Percentiles rank a stretch among this genome's conserved stretches.
These are phyloP conservation scores for Diaporthe citriasiana DNA, from an alignment of 2,329 filamentous ascomycete species.

Conservation along the genomic window DNA sequence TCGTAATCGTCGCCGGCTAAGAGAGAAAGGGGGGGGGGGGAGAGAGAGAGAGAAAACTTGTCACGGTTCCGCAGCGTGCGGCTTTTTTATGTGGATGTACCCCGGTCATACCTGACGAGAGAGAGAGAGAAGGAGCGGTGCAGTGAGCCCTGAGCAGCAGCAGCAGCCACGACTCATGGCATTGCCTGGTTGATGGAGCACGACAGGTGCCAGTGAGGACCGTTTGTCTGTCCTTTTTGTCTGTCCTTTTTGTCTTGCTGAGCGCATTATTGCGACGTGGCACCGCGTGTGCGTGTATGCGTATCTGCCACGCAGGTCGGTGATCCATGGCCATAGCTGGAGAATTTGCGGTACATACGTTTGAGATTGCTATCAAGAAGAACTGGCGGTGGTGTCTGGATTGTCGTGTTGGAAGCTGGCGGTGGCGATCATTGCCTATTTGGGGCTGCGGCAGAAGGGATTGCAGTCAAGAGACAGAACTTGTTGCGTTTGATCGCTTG, in stretches of 20 bases:
- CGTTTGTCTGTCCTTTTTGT: conserved; percentile 2
- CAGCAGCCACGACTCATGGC: conserved; percentile 25
- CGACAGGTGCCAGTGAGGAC: conserved; percentile 18
- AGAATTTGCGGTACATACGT: neutral
- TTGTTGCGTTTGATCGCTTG: conserved; percentile 8
- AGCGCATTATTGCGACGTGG: conserved; percentile 5
- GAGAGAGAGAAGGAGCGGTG: neutral
- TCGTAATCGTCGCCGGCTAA: neutral
- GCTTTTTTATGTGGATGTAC: neutral
- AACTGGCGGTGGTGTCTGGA: neutral
- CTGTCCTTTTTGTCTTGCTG: neutral
- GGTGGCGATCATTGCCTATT: neutral
- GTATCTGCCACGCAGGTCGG: neutral
- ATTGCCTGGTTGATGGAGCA: conserved; percentile 7
- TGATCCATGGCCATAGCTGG: neutral
- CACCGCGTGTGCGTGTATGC: neutral
- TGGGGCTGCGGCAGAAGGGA: neutral
- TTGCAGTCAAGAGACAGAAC: conserved; percentile 1
- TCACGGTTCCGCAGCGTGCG: conserved; percentile 14
- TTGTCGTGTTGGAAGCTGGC: neutral
- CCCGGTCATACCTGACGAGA: neutral
- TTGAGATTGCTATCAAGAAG: neutral
- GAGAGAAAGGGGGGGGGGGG: too few relatives aligned
- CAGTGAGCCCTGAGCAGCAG: neutral
- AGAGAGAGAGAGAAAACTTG: neutral